Conservation (phyloP, 202 grass and related monocot genomes). For the Digitaria exilis region DNA sequence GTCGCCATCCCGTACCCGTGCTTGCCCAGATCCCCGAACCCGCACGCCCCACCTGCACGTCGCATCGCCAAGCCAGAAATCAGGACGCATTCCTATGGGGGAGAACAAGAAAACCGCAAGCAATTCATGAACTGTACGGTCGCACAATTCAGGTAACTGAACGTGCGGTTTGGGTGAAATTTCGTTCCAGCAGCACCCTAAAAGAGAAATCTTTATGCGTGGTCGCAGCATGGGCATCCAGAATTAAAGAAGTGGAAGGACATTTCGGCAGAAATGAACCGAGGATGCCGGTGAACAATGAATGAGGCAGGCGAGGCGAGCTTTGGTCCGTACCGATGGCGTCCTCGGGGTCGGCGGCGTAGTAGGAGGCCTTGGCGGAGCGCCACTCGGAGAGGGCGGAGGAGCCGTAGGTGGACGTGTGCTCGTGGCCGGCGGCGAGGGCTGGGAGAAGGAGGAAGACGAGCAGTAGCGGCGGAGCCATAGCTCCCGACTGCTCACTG, state of each 20-base stretch:
- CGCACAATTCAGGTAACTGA: constrained; percentile 32
- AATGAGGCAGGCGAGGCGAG: not conserved
- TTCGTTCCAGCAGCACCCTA: constrained; percentile 15
- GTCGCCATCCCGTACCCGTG: constrained; percentile 92
- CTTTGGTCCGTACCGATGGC: constrained; percentile 65
- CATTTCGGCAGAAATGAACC: not conserved
- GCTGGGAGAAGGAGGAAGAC: constrained; percentile 42
- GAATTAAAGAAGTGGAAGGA: constrained; percentile 23
- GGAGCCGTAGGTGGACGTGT: constrained; percentile 48
- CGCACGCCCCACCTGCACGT: constrained; percentile 82
- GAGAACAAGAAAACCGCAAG: not conserved
- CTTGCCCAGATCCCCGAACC: constrained; percentile 94
- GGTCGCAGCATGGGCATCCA: not conserved
- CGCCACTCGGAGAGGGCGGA: constrained; percentile 85
- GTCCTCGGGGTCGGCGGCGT: constrained; percentile 83
- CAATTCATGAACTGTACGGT: constrained; percentile 25
- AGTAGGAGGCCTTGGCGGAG: constrained; percentile 91
- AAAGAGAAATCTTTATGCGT: not conserved
- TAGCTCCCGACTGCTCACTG: constrained; percentile 42
- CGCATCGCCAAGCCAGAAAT: constrained; percentile 18
- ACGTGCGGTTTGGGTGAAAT: constrained; percentile 26
- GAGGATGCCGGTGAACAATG: constrained; percentile 13
- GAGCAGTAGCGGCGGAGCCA: constrained; percentile 44
- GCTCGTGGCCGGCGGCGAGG: constrained; percentile 53
- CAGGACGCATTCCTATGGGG: not conserved